phyloP scores from a whole-genome alignment of 2,329 filamentous ascomycete genomes.

The Aspergillus ochraceus region DNA sequence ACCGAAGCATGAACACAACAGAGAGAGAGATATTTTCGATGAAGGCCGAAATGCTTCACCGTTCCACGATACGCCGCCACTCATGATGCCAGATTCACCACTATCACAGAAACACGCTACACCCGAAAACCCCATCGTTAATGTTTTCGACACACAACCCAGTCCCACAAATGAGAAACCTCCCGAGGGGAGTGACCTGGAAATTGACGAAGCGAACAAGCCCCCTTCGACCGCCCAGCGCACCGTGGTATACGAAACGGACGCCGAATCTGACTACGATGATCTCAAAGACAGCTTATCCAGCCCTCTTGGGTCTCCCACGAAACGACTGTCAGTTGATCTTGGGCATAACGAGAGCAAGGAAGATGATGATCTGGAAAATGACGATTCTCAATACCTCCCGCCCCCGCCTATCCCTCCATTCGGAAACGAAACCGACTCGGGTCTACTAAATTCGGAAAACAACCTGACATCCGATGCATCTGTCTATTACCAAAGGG shows the following conservation, averaged over 20 bases:
- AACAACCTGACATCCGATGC: constrained; percentile 34
- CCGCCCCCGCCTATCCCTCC: constrained; percentile 29
- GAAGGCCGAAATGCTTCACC: neutral
- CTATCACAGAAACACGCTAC: neutral
- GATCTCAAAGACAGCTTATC: constrained; percentile 27
- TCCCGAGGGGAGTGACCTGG: neutral
- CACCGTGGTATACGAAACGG: constrained; percentile 44
- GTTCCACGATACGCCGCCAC: neutral
- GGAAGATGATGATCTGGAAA: constrained; percentile 11
- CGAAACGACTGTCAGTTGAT: neutral
- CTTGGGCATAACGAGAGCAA: constrained; percentile 4
- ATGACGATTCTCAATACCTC: constrained; percentile 34
- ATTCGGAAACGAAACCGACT: constrained; percentile 24
- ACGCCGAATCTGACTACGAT: constrained; percentile 39
- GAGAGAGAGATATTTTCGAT: constrained; percentile 7
- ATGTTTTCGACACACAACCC: constrained; percentile 4
- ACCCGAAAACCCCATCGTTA: constrained; percentile 1
- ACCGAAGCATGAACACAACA: neutral
- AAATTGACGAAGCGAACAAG: neutral
- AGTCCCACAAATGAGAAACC: neutral
- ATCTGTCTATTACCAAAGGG: constrained; percentile 39
- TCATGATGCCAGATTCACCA: neutral
- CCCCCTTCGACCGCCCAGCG: constrained; percentile 20
- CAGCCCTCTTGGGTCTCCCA: constrained; percentile 12
- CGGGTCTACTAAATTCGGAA: constrained; percentile 25